Percentiles rank a stretch among this genome's conserved stretches.
Evolutionary conservation across 2,329 filamentous ascomycete species (phyloP).

Genomic region (Aspergillus niger): DNA sequence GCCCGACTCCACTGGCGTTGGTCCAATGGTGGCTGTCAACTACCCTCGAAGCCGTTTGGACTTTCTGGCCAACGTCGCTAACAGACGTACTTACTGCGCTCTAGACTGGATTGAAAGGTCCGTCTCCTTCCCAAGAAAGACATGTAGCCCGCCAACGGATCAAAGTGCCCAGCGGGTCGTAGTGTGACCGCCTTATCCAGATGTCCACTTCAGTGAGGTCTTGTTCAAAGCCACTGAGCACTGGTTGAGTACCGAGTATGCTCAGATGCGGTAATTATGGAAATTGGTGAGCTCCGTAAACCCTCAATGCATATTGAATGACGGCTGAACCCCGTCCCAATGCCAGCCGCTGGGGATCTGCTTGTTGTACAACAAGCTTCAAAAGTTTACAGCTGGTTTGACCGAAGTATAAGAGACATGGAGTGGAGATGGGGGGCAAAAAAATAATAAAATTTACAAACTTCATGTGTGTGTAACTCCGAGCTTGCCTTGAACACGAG

Average conservation of each 20-base stretch:
- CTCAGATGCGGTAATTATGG: too few species aligned
- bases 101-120: background rate
- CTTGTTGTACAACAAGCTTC: background rate
- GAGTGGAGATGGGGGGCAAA: background rate
- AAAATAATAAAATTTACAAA: background rate
- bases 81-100: background rate
- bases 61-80: slow-evolving; percentile 1
- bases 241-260: too few species aligned
- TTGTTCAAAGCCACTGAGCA: background rate
- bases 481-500: slow-evolving; percentile 12
- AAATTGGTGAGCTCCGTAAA: background rate
- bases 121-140: slow-evolving; percentile 10
- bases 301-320: background rate
- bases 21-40: slow-evolving; percentile 13
- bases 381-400: background rate
- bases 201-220: background rate
- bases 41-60: slow-evolving; percentile 12
- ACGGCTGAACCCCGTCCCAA: too few species aligned
- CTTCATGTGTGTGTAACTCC: background rate
- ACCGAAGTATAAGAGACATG: background rate
- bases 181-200: background rate
- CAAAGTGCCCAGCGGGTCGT: background rate
- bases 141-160: background rate
- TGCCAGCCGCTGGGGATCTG: too few species aligned
- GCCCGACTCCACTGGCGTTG: slow-evolving; percentile 8